A percentile compares a stretch with the other conserved stretches of the same genome.
Conservation (phyloP, 1,284 basidiomycete species). For the Amylostereum areolatum region DNA sequence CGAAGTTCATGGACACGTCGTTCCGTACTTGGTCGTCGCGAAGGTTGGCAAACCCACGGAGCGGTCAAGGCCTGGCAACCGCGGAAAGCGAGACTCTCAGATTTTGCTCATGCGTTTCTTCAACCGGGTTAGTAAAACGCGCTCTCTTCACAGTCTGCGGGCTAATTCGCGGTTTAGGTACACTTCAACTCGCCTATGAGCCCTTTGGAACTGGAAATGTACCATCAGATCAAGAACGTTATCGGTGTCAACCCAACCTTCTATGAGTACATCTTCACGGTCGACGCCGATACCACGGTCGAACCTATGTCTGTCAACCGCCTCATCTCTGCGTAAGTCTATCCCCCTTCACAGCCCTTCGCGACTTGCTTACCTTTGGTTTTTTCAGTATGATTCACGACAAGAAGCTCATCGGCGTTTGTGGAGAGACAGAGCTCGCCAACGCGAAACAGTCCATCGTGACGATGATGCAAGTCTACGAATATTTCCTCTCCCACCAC, state of each 20-base stretch:
- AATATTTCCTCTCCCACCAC: slow-evolving; percentile 96
- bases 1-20: slow-evolving; percentile 91
- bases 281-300: slow-evolving; percentile 96
- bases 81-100: slow-evolving; percentile 96
- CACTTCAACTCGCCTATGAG: slow-evolving; percentile 98
- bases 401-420: slow-evolving; percentile 90
- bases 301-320: slow-evolving; percentile 83
- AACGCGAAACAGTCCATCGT: slow-evolving; percentile 92
- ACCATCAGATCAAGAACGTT: slow-evolving; percentile 99
- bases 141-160: not conserved
- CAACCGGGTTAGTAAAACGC: slow-evolving; percentile 64
- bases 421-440: slow-evolving; percentile 87
- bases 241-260: slow-evolving; percentile 98
- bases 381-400: slow-evolving; percentile 76
- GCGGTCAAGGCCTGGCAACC: slow-evolving; percentile 88
- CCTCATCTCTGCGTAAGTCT: slow-evolving; percentile 81
- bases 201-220: slow-evolving; percentile 94
- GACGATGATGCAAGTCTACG: slow-evolving; percentile 99
- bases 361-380: not conserved
- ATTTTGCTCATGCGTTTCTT: slow-evolving; percentile 96
- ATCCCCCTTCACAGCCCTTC: not conserved
- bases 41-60: slow-evolving; percentile 97
- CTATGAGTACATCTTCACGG: slow-evolving; percentile 96
- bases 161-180: slow-evolving; percentile 44
- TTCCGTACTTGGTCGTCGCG: slow-evolving; percentile 94